These are phyloP conservation scores for Zygotorulaspora sp. DNA, from an alignment of 805 yeast species.

Conservation along the genomic window DNA sequence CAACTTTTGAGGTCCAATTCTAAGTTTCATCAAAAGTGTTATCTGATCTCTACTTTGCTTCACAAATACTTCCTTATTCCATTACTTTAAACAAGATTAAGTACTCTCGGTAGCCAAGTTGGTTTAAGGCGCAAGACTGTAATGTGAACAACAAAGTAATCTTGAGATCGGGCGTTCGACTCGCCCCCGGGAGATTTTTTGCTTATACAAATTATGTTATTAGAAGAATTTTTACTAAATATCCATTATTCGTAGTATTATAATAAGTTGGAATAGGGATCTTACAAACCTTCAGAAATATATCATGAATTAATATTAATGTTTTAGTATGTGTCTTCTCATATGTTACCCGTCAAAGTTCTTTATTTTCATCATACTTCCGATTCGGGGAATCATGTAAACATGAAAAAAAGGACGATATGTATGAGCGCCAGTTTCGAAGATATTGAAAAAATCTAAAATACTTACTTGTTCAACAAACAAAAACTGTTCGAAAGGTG, in stretches of 20 bases:
- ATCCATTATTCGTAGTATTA: not conserved
- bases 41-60: too few relatives aligned
- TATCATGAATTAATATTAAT: too few relatives aligned
- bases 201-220: too few relatives aligned
- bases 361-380: slow-evolving; percentile 1
- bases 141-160: slow-evolving; percentile 13
- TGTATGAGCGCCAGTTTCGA: not conserved
- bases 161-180: slow-evolving; percentile 24
- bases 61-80: too few relatives aligned
- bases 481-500: not conserved
- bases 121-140: slow-evolving; percentile 25
- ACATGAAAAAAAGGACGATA: slow-evolving; percentile 2
- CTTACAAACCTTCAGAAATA: not conserved
- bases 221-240: too few relatives aligned
- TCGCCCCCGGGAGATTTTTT: slow-evolving; percentile 23
- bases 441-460: not conserved
- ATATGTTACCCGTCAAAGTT: slow-evolving; percentile 1
- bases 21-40: too few relatives aligned
- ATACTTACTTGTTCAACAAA: too few relatives aligned
- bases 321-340: too few relatives aligned
- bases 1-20: too few relatives aligned
- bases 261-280: not conserved
- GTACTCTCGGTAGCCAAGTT: slow-evolving; percentile 24
- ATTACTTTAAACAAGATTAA: not conserved
- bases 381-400: slow-evolving; percentile 1